These are phyloP conservation scores for Cladorrhinum sp. DNA, from an alignment of 2,329 filamentous ascomycete genomes.

Conservation along the genomic window DNA sequence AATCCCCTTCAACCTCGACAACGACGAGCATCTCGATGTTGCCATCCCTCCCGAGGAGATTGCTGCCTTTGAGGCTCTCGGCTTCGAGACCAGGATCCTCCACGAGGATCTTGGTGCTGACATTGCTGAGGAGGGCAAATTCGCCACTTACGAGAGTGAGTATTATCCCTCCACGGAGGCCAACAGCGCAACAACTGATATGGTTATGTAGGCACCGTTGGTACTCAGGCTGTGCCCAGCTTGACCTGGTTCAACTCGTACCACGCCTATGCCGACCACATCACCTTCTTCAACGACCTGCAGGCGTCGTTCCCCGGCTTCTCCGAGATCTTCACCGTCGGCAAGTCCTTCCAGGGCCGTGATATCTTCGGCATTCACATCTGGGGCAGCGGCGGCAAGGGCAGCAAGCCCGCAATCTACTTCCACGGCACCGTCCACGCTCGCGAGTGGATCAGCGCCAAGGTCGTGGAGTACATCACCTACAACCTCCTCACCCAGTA, in stretches of 20 bases:
- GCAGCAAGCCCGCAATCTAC: conserved; percentile 47
- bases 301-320: conserved; percentile 43
- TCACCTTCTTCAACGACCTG: conserved; percentile 47
- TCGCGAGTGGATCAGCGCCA: conserved; percentile 53
- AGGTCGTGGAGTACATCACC: conserved; percentile 47
- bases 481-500: conserved; percentile 47
- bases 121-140: conserved; percentile 24
- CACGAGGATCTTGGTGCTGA: conserved; percentile 26
- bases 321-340: conserved; percentile 46
- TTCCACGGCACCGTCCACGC: conserved; percentile 54
- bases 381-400: conserved; percentile 45
- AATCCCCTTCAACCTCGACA: conserved; percentile 20
- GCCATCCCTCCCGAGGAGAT: conserved; percentile 28
- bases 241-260: conserved; percentile 52
- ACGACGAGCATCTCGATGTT: conserved; percentile 24
- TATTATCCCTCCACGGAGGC: neutral
- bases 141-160: conserved; percentile 17
- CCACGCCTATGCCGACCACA: conserved; percentile 51
- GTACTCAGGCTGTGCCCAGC: conserved; percentile 26
- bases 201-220: neutral
- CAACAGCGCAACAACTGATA: neutral
- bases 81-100: conserved; percentile 23
- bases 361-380: conserved; percentile 59
- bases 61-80: conserved; percentile 26
- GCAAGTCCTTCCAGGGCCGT: conserved; percentile 44